Percentiles rank a stretch among this genome's conserved stretches.
Evolutionary conservation across 1,284 basidiomycete species (phyloP).

Genomic region (Ganoderma sp.): DNA sequence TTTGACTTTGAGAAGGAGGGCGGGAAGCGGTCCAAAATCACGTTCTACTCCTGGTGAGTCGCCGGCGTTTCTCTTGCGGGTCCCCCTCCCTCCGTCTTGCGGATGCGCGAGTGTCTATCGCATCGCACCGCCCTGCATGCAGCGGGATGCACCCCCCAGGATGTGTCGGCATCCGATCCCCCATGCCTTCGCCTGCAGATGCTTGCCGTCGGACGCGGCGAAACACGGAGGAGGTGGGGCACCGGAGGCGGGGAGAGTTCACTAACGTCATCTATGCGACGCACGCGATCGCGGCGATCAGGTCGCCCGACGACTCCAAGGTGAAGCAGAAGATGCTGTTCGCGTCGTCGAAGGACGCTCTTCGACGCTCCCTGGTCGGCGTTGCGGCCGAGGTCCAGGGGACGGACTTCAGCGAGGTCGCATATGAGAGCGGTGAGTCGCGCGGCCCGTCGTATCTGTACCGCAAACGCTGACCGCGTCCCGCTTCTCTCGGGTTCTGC

Average conservation of each 20-base stretch:
- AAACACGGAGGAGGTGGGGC: background rate
- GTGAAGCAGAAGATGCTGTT: slow-evolving; percentile 96
- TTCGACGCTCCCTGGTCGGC: slow-evolving; percentile 77
- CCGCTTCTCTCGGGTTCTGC: slow-evolving; percentile 13
- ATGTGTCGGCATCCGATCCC: background rate
- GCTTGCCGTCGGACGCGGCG: background rate
- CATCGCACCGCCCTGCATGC: background rate
- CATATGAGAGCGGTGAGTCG: slow-evolving; percentile 75
- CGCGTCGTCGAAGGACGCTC: slow-evolving; percentile 89
- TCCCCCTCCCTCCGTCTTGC: background rate
- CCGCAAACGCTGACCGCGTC: slow-evolving; percentile 6
- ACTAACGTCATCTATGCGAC: slow-evolving; percentile 33
- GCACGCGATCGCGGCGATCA: slow-evolving; percentile 43
- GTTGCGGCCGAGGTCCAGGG: slow-evolving; percentile 86
- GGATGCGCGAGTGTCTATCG: background rate
- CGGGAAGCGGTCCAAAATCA: slow-evolving; percentile 90
- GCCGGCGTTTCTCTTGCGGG: background rate
- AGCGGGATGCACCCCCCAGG: background rate
- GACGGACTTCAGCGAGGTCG: slow-evolving; percentile 82
- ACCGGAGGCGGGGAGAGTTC: slow-evolving; percentile 7
- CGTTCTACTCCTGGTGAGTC: slow-evolving; percentile 83
- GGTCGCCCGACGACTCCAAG: slow-evolving; percentile 89
- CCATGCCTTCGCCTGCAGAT: background rate
- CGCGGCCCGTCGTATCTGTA: background rate
- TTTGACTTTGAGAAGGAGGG: slow-evolving; percentile 85